Evolutionary conservation across 202 grass and related monocot species (phyloP), one percentile per base, ranked within the genome.

Genomic region (Carex arenaria): DNA sequence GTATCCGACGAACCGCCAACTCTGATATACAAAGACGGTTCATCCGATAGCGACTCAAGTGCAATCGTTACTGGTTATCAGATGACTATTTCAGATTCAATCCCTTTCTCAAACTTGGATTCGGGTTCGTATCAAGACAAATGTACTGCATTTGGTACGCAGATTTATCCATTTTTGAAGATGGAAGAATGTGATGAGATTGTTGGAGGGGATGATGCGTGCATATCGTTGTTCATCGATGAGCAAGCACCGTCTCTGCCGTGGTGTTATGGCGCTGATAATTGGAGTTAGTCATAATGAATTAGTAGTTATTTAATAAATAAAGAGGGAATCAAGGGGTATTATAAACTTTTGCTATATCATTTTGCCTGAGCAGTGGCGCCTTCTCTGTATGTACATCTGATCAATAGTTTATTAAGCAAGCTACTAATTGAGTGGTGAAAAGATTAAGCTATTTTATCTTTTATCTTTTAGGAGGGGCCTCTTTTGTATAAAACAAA

Each of bases 41-140:
- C 86, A 0, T 93, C 90, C 6, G 96, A 98, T 63, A 98, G 96
- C 67, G 93, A 93, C 81, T 98, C 93, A 0, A 98, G 95, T 87
- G 95, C 85, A 0, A 89, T 95, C 23, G 78, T 98, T 9, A 92
- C 89, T 57, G 52, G 38, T 30, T 31, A 62, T 30, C 62, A 72
- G 2, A 67, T 23, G 5, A 56, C 76, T 30, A 68, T 67, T 1
- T 42, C 73, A n/a, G 85, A 81, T 0, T 15, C 86, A 12, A 65
- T 88, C 20, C 62, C 86, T 12, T 60, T 40, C 45, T 10, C 59
- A 14, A 51, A 61, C 20, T 15, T 30, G 13, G 40, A 67, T 8
- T 9, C 20, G 1, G 43, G 2, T 42, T 1, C 4, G 59, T 13
- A 32, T 65, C 0, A 67, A 8, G 55, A 64, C 71, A 7, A 81